Base-by-base conservation (phyloP, 1,284 basidiomycete species). In the Lentinula novae-zelandiae region DNA sequence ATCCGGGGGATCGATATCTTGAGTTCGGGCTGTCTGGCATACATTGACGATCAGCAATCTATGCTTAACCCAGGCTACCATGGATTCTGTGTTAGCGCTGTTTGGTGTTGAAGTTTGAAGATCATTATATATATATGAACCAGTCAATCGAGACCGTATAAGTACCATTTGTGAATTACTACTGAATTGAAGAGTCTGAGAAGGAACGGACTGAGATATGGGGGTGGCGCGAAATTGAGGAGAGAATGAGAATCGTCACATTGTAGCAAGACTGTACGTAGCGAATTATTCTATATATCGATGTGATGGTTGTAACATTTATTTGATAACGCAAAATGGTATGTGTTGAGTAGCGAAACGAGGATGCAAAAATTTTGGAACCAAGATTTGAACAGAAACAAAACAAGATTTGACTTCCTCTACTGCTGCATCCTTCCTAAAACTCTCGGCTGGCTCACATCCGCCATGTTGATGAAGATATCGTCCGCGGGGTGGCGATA, bases 401-500 rank as follows among this genome's bases (percentile, higher is more conserved):
- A 27, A 27, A 27, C 27, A 27, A 4, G 3, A 27, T 27, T 20
- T 27, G 10, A 12, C 9, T 8, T 48, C 22, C 9, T 50, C 31
- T 50, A 50, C 31, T 50, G 31, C 31, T 59, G 55, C 72, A 89
- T 77, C 72, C 84, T 84, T 62, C 87, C 88, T 62, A 92, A 75
- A 64, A 92, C 88, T 66, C 90, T 82, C 53, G 90, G 90, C 72
- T 92, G 90, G 64, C 81, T 79, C 48, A 92, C 75, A 69, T 92
- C 89, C 39, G 89, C 87, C 88, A 92, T 92, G 76, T 92, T 90
- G 81, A 90, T 89, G 73, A 90, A 90, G 76, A 91, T 90, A 70
- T 92, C 89, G 72, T 93, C 90, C 4, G 91, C 90, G 62, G 92
- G 92, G 76, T 95, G 92, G 68, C 94, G 89, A 85, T 96, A 96